Evolutionary conservation across 202 grass and related monocot species (phyloP), one percentile per base, ranked within the genome.

Genomic region (Dendrocalamus latiflorus): DNA sequence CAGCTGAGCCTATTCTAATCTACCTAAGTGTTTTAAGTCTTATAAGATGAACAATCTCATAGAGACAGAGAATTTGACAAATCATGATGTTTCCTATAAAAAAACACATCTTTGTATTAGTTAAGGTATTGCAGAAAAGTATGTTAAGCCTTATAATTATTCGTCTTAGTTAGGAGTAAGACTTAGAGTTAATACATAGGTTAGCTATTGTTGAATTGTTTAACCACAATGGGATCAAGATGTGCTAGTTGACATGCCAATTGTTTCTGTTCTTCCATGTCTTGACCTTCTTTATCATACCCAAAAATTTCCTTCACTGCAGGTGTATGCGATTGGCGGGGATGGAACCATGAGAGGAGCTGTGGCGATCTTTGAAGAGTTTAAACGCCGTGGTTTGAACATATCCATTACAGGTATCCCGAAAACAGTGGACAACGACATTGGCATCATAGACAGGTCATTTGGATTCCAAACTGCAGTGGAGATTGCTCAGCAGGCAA

Each of bases 391-490:
- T 21, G 88, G 88, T 69, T 22, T 98, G 79, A 89, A 86, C 61
- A 91, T 95, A 43, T 90, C 86, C 20, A 80, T 98, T 4, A 87
- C 89, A 5, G 95, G 95, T 25, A 89, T 98, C 60, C 93, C 92
- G 0, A 98, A 98, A 80, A 95, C 95, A 0, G 95, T 98, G 30
- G 95, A 95, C 85, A 98, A 98, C 65, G 95, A 98, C 80, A 93
- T 98, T 17, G 92, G 92, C 65, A 98, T 98, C 90, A 98, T 98
- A 49, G 95, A 98, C 83, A 91, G 77, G 77, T 95, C 95, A 0
- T 98, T 98, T 37, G 95, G 95, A 50, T 98, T 98, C 65, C 92
- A 98, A 65, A 98, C 95, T 5, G 92, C 92, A 1, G 90, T 98
- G 58, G 90, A 95, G 72, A 88, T 98, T 25, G 89, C 95, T 36